Conservation (phyloP, 176 grass and related monocot species). For the Aegilops longissima region DNA sequence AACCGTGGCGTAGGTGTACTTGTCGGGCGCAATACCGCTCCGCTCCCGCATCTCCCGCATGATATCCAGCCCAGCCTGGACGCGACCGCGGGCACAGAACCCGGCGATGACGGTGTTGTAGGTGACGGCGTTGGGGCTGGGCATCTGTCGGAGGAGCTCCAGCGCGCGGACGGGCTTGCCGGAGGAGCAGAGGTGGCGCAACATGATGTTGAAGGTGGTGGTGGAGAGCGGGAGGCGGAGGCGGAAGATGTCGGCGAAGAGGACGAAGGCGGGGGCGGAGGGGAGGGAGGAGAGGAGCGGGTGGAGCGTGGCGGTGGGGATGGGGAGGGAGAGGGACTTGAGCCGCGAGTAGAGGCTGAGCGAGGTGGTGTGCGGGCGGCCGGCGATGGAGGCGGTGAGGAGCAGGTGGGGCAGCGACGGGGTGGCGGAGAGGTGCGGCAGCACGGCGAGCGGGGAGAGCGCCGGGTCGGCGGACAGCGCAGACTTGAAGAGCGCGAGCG, state of each 20-base stretch:
- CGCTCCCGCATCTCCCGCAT: slow-evolving; percentile 38
- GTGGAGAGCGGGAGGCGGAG: slow-evolving; percentile 41
- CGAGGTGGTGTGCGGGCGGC: slow-evolving; percentile 18
- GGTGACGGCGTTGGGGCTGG: slow-evolving; percentile 43
- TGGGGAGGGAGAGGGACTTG: slow-evolving; percentile 25
- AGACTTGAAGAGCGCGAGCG: slow-evolving; percentile 1
- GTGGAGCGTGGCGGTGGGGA: slow-evolving; percentile 25
- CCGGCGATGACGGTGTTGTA: slow-evolving; percentile 55
- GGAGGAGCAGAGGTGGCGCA: slow-evolving; percentile 51
- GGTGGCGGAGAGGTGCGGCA: slow-evolving; percentile 11
- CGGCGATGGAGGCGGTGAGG: slow-evolving; percentile 22
- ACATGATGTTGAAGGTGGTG: slow-evolving; percentile 53
- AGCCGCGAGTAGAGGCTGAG: slow-evolving; percentile 29
- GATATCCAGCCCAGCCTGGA: slow-evolving; percentile 32
- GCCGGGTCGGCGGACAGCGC: not conserved
- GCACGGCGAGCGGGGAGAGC: slow-evolving; percentile 30
- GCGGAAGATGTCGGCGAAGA: slow-evolving; percentile 59
- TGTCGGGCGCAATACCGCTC: slow-evolving; percentile 30
- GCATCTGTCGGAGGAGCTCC: slow-evolving; percentile 47
- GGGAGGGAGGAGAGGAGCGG: slow-evolving; percentile 37
- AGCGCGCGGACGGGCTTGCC: slow-evolving; percentile 44
- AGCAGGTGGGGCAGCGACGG: slow-evolving; percentile 17
- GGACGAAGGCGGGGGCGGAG: slow-evolving; percentile 47
- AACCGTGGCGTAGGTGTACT: slow-evolving; percentile 47
- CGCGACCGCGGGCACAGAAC: slow-evolving; percentile 37